These are phyloP conservation scores for Fusarium circinatum DNA, from an alignment of 2,329 filamentous ascomycete species.

Conservation along the genomic window DNA sequence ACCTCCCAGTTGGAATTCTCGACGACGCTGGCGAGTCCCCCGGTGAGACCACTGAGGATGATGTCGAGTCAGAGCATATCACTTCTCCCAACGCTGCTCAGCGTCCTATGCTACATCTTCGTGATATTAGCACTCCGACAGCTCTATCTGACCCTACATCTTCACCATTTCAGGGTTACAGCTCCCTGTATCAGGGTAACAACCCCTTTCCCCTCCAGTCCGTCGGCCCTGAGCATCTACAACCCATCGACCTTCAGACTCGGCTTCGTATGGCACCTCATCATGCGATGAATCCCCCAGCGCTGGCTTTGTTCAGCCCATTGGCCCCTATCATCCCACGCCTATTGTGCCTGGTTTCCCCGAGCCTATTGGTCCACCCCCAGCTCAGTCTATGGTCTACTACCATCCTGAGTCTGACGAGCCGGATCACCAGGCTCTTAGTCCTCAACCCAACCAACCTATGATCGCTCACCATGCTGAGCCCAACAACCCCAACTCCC, in stretches of 20 bases:
- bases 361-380: neutral
- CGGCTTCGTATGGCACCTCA: neutral
- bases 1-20: neutral
- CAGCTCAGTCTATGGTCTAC: neutral
- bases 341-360: neutral
- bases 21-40: neutral
- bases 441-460: accelerated
- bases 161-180: neutral
- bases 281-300: neutral
- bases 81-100: neutral
- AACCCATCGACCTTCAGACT: neutral
- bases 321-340: neutral
- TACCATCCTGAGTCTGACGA: neutral
- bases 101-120: neutral
- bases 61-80: neutral
- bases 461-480: neutral
- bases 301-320: neutral
- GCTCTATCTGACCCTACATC: neutral
- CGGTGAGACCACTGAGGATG: neutral
- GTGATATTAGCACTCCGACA: neutral
- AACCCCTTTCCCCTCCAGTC: neutral
- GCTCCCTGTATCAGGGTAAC: neutral
- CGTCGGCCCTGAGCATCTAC: neutral
- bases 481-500: accelerated
- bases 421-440: neutral